Evolutionary conservation across 2,329 filamentous ascomycete species (phyloP).

Genomic region (Sclerotiophoma versabilis): DNA sequence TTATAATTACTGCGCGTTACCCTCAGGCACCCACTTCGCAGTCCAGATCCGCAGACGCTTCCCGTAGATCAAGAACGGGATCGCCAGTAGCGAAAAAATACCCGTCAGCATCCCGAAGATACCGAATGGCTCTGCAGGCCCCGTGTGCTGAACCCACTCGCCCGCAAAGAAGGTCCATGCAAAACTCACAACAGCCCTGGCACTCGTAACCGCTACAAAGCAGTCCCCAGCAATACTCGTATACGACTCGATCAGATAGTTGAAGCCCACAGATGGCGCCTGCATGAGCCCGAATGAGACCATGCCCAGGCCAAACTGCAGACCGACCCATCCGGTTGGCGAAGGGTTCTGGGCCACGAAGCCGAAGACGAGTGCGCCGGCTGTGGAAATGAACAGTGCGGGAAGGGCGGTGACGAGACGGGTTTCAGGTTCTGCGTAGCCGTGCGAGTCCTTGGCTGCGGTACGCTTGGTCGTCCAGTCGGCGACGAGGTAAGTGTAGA

Average conservation of each 20-base stretch:
- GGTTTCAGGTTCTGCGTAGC: slow-evolving; percentile 51
- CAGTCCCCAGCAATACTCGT: slow-evolving; percentile 58
- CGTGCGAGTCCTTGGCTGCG: slow-evolving; percentile 46
- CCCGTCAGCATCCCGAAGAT: slow-evolving; percentile 62
- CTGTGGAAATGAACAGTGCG: slow-evolving; percentile 46
- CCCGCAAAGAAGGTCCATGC: slow-evolving; percentile 63
- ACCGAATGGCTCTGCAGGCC: slow-evolving; percentile 59
- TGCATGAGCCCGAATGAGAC: slow-evolving; percentile 52
- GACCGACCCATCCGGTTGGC: slow-evolving; percentile 48
- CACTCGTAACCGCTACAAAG: slow-evolving; percentile 61
- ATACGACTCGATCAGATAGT: slow-evolving; percentile 61
- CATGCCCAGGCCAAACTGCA: slow-evolving; percentile 51
- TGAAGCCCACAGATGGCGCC: slow-evolving; percentile 53
- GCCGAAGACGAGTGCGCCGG: slow-evolving; percentile 50
- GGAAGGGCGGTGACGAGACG: slow-evolving; percentile 51
- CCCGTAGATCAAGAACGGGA: slow-evolving; percentile 50
- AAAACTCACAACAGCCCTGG: slow-evolving; percentile 60
- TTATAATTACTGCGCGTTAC: slow-evolving; percentile 15
- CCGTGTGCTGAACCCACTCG: slow-evolving; percentile 55
- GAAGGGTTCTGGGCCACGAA: slow-evolving; percentile 51
- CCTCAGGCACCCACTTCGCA: slow-evolving; percentile 41
- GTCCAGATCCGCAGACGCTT: slow-evolving; percentile 54
- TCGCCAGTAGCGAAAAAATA: slow-evolving; percentile 51
- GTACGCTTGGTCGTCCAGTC: slow-evolving; percentile 49
- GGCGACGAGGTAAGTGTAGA: slow-evolving; percentile 48